Evolutionary conservation across 768 basidiomycete species (phyloP), one percentile per base, ranked within the genome.

Genomic region (Gymnopilus junonius): DNA sequence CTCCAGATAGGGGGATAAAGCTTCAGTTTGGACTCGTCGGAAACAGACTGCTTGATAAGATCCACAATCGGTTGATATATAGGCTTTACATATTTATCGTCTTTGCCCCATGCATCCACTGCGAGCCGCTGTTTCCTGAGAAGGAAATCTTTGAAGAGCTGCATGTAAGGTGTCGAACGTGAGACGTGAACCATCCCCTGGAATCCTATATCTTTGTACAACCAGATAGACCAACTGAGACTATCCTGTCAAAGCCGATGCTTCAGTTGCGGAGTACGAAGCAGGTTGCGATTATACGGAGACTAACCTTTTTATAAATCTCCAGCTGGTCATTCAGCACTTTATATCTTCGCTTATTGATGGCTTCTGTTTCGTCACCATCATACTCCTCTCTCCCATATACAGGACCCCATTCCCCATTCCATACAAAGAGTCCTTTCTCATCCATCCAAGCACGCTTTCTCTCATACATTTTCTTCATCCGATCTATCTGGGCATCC

Each of bases 401-500:
- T 15, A 94, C 91, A 1, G 92, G 91, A 7, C 93, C 93, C 83
- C 89, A 93, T 74, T 92, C 92, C 6, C 93, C 92, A 68, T 92
- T 90, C 90, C 88, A 88, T n/a, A 90, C 88, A 59, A 87, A 88
- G 27, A 89, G 75, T 0, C 83, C 82, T 15, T 79, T 77, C 67
- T 84, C 76, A 65, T 90, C 86, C 86, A 91, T 90, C 88, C 89
- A 93, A 63, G 85, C 81, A 43, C 89, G 79, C 75, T 94, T 93
- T 74, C 85, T 84, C 69, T 87, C 80, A 68, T 89, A 93, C 55
- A 84, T 87, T 61, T 80, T 76, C 64, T 72, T 71, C 65, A 92
- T 58, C 40, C 85, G 72, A 54, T 67, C 74, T 46, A 76, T 80
- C 72, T 92, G 90, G 34, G 78, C 81, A 0, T 83, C 80, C 32